Percentiles rank a stretch among this genome's conserved stretches.
Evolutionary conservation across 352 stramenopile genomes (phyloP).

Genomic region (Phytophthora multivora): DNA sequence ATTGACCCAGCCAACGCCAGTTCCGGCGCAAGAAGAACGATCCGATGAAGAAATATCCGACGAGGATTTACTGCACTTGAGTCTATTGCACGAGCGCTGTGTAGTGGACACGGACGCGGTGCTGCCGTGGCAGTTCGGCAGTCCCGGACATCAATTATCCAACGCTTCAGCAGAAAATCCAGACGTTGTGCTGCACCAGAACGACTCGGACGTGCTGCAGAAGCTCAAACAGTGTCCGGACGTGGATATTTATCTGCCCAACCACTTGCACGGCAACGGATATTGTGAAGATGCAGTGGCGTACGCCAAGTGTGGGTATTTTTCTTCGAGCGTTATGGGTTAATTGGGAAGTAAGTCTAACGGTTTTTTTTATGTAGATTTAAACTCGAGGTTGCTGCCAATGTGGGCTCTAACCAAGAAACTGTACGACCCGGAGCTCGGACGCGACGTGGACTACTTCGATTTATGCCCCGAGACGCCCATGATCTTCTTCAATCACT

Average conservation of each 20-base stretch:
- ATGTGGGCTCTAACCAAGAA: constrained; percentile 40
- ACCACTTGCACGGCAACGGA: constrained; percentile 49
- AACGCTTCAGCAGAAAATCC: constrained; percentile 13
- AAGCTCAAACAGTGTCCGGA: constrained; percentile 55
- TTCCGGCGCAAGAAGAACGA: no score
- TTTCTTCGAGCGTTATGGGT: neutral
- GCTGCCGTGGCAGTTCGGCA: constrained; percentile 38
- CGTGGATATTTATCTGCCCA: constrained; percentile 61
- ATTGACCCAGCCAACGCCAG: neutral
- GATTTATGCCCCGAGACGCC: constrained; percentile 57
- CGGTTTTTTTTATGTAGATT: constrained; percentile 17
- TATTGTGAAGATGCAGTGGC: constrained; percentile 75
- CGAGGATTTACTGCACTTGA: constrained; percentile 42
- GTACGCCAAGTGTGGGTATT: constrained; percentile 59
- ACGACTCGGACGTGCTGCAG: constrained; percentile 47
- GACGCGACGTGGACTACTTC: constrained; percentile 44
- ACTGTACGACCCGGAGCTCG: constrained; percentile 32
- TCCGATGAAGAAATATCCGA: no score
- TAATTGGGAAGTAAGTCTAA: neutral
- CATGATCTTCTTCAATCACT: constrained; percentile 67
- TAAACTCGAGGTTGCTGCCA: constrained; percentile 45
- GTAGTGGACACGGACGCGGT: constrained; percentile 35
- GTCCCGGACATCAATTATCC: constrained; percentile 11
- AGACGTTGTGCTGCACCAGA: constrained; percentile 28
- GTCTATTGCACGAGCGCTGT: constrained; percentile 38